These are phyloP conservation scores for Pisolithus albus DNA, from an alignment of 768 basidiomycete species.

Conservation along the genomic window DNA sequence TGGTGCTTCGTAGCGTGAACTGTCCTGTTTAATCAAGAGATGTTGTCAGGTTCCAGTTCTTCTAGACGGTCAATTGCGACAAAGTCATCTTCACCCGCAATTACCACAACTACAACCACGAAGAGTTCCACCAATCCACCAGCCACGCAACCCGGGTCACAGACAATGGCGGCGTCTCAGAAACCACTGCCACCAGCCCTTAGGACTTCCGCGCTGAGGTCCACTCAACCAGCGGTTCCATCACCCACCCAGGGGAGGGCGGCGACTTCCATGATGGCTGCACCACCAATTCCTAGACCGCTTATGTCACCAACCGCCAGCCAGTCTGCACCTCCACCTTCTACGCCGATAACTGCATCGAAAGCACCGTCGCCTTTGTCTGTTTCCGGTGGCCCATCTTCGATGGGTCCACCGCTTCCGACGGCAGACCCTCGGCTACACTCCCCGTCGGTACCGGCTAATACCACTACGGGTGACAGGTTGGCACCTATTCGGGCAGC, in stretches of 20 bases:
- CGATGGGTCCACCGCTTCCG: slow-evolving; percentile 4
- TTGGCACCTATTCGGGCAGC: slow-evolving; percentile 29
- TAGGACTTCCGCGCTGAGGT: background rate
- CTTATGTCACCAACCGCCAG: no score
- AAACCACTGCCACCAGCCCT: no score
- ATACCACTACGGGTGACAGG: slow-evolving; percentile 14
- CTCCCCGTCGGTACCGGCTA: background rate
- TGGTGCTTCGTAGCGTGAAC: slow-evolving; percentile 1
- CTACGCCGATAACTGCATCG: no score
- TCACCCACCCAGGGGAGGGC: background rate
- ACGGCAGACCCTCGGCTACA: background rate
- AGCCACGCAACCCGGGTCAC: background rate
- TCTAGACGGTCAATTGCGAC: slow-evolving; percentile 5
- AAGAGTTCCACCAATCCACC: background rate
- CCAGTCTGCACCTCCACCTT: no score
- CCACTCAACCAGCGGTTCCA: background rate
- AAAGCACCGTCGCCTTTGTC: no score
- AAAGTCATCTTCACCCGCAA: slow-evolving; percentile 2
- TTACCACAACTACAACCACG: background rate
- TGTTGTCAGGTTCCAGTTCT: slow-evolving; percentile 10
- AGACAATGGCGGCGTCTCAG: no score
- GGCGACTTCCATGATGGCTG: no score
- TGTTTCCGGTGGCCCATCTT: background rate
- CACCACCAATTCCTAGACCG: no score
- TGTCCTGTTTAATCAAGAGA: background rate